Evolutionary conservation across 177 flowering plant genomes (phyloP), one percentile per base, ranked within the genome.

Genomic region (Tripterygium wilfordii): DNA sequence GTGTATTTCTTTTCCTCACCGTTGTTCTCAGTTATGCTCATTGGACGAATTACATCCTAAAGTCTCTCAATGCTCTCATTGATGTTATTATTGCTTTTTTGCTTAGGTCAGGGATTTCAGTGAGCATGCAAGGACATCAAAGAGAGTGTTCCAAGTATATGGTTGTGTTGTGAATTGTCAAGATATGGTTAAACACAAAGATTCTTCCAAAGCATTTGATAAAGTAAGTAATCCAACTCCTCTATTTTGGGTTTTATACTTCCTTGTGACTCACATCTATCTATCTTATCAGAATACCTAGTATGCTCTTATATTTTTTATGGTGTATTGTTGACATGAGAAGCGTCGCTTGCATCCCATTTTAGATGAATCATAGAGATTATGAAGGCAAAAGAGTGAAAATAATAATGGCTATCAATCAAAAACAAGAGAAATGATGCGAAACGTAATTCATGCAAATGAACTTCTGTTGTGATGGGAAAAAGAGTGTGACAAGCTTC

Each of bases 141-240:
- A 76, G 76, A 71, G 97, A 74, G 65, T 53, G 27, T 89, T 74
- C 58, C 85, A 83, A 64, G 83, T 89, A 17, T 83, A 82, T 78
- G 99, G 99, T 23, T 94, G 99, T 68, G 74, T 85, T 36, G 88
- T 76, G 42, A 83, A 77, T 49, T 64, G 71, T 58, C 56, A 77
- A 66, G 90, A 83, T 68, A 94, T 94, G 84, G 99, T 79, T 57
- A 75, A 74, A 67, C 91, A 68, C 43, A 71, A 67, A 57, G 92
- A 85, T 63, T 69, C 88, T 14, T 35, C 75, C 32, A 74, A 60
- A 65, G 30, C 8, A 27, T 94, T 87, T 65, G 80, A 85, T 53
- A 89, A 80, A 67, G 98, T 88, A 72, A 46, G 64, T 51, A 4
- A n/a, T n/a, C 23, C 15, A 2, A 21, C n/a, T 10, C 31, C 10